Evolutionary conservation across 768 basidiomycete species (phyloP).

Genomic region (Pulveroboletus sp.): DNA sequence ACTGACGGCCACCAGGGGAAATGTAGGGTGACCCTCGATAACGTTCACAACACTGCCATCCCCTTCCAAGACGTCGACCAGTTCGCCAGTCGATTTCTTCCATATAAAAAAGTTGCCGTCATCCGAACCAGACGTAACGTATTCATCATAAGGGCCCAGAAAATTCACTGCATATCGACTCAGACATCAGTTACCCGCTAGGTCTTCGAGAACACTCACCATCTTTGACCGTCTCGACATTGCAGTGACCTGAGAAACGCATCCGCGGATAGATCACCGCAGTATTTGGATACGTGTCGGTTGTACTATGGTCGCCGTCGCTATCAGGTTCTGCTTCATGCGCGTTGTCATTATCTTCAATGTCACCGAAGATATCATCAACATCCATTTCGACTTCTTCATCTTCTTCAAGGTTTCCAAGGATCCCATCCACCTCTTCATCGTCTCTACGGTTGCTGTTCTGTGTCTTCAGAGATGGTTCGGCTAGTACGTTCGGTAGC

Average conservation of each 20-base stretch:
- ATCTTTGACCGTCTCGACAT: conserved; percentile 84
- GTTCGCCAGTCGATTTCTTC: conserved; percentile 61
- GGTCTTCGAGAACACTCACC: conserved; percentile 44
- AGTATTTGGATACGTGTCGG: conserved; percentile 33
- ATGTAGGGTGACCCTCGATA: conserved; percentile 75
- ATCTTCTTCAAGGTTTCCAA: conserved; percentile 12
- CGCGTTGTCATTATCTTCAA: conserved; percentile 25
- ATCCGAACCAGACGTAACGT: conserved; percentile 80
- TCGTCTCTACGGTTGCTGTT: not conserved
- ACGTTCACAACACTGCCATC: conserved; percentile 82
- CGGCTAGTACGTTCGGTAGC: conserved; percentile 21
- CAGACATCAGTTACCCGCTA: not conserved
- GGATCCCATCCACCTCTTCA: conserved; percentile 3
- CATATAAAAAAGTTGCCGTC: conserved; percentile 89
- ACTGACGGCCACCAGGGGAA: conserved; percentile 81
- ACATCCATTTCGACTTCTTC: conserved; percentile 28
- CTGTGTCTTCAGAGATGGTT: not conserved
- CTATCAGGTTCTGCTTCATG: conserved; percentile 27
- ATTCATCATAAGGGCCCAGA: conserved; percentile 75
- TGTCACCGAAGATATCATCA: conserved; percentile 28
- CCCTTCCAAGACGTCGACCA: conserved; percentile 82
- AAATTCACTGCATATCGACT: conserved; percentile 67
- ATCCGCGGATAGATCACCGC: conserved; percentile 62
- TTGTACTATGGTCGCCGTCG: conserved; percentile 28
- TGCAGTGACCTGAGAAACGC: conserved; percentile 68